These are phyloP conservation scores for Phaeodactylum tricornutum DNA, from an alignment of 108 stramenopile genomes.

Conservation along the genomic window DNA sequence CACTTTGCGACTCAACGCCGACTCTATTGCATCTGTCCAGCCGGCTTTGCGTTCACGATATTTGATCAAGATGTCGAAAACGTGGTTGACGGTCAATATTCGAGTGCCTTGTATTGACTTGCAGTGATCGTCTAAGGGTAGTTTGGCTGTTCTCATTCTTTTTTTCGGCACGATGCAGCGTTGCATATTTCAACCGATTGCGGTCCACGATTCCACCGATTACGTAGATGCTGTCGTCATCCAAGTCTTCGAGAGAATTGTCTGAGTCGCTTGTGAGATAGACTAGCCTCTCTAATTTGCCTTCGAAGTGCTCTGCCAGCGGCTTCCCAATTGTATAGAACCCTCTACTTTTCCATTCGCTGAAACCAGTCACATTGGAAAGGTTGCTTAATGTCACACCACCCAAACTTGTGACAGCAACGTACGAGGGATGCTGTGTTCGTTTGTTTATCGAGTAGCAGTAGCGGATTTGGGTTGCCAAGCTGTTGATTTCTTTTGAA, in stretches of 20 bases:
- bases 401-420: constrained; percentile 30
- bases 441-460: constrained; percentile 57
- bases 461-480: constrained; percentile 60
- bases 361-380: constrained; percentile 65
- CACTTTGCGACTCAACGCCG: too few relatives aligned
- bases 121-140: constrained; percentile 53
- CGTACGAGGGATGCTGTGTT: constrained; percentile 30
- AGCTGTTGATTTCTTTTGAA: constrained; percentile 48
- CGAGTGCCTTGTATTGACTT: constrained; percentile 42
- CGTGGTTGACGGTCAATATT: constrained; percentile 73
- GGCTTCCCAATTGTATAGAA: constrained; percentile 32
- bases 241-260: constrained; percentile 33
- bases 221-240: constrained; percentile 64
- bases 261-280: constrained; percentile 79
- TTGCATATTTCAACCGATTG: constrained; percentile 55
- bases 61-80: constrained; percentile 72
- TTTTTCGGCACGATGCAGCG: constrained; percentile 54
- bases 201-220: constrained; percentile 85
- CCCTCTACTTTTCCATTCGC: constrained; percentile 48
- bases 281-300: constrained; percentile 31
- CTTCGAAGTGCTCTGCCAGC: constrained; percentile 33
- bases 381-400: constrained; percentile 35
- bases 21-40: constrained; percentile 47
- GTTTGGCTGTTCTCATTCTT: constrained; percentile 54
- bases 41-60: constrained; percentile 57